phyloP scores from a whole-genome alignment of 192 early-diverging fungal genomes.

The Spizellomyces punctatus region DNA sequence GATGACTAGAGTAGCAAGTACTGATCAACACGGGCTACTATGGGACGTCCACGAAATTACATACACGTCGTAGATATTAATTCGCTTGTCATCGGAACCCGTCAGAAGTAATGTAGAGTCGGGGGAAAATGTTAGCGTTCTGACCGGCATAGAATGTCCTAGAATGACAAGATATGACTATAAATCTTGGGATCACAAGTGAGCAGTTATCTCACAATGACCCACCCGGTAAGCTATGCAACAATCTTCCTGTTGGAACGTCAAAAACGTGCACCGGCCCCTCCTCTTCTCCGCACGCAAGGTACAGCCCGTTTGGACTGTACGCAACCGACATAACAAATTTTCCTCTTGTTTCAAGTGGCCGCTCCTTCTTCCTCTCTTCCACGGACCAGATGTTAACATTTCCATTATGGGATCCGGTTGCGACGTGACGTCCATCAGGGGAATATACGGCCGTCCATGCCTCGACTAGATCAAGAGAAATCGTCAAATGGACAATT shows the following conservation, averaged over 20 bases:
- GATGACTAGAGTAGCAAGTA: constrained; percentile 44
- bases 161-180: background rate
- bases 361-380: constrained; percentile 65
- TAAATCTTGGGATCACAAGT: too few species aligned
- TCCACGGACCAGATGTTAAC: constrained; percentile 73
- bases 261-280: constrained; percentile 73
- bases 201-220: background rate
- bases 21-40: background rate
- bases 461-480: constrained; percentile 58
- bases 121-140: constrained; percentile 73
- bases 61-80: constrained; percentile 72
- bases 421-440: constrained; percentile 70
- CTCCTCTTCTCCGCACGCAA: constrained; percentile 77
- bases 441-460: constrained; percentile 76
- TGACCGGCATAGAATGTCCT: constrained; percentile 79
- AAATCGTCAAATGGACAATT: background rate
- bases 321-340: constrained; percentile 83
- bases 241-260: constrained; percentile 66
- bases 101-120: constrained; percentile 70
- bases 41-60: background rate
- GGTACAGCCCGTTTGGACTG: constrained; percentile 73
- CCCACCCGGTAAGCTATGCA: constrained; percentile 59
- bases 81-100: constrained; percentile 82
- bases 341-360: constrained; percentile 69
- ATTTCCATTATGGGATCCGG: constrained; percentile 74